Evolutionary conservation across 192 early-diverging fungal genomes (phyloP).

Genomic region (Lunasporangiospora selenospora): DNA sequence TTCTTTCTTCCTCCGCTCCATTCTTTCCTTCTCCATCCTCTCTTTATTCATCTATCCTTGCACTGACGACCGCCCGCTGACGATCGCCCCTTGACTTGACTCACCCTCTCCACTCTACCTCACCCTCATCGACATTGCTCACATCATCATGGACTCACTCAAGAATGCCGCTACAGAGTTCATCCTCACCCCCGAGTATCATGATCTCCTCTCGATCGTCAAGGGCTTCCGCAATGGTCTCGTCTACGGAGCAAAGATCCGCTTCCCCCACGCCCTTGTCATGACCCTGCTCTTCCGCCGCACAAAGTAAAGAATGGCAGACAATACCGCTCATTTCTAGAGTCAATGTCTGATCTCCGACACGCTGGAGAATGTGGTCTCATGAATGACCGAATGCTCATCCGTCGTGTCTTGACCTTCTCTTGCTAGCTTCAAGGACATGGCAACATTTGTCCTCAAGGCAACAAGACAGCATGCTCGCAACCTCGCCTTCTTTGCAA

Average conservation of each 20-base stretch:
- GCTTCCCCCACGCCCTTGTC: conserved; percentile 96
- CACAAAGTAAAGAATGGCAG: conserved; percentile 86
- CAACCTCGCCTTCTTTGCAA: conserved; percentile 91
- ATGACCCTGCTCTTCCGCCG: conserved; percentile 94
- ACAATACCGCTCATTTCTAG: too few relatives aligned
- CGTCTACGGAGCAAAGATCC: conserved; percentile 95
- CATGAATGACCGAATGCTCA: background rate
- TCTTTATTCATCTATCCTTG: too few relatives aligned
- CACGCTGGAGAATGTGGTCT: too few relatives aligned
- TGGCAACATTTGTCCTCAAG: conserved; percentile 75
- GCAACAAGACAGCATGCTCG: conserved; percentile 90
- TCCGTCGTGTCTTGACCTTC: background rate
- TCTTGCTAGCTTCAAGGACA: conserved; percentile 83
- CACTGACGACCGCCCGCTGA: too few relatives aligned
- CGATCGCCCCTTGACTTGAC: too few relatives aligned
- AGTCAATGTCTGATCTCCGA: too few relatives aligned
- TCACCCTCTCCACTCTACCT: background rate
- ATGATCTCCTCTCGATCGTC: conserved; percentile 81
- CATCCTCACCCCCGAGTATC: conserved; percentile 76
- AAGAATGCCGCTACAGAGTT: conserved; percentile 53
- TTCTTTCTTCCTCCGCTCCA: background rate
- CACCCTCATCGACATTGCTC: background rate
- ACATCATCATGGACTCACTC: conserved; percentile 36
- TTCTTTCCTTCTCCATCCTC: background rate
- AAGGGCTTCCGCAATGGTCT: conserved; percentile 95